Conservation (phyloP, 805 yeast genomes). For the Starmerella scarabaei region DNA sequence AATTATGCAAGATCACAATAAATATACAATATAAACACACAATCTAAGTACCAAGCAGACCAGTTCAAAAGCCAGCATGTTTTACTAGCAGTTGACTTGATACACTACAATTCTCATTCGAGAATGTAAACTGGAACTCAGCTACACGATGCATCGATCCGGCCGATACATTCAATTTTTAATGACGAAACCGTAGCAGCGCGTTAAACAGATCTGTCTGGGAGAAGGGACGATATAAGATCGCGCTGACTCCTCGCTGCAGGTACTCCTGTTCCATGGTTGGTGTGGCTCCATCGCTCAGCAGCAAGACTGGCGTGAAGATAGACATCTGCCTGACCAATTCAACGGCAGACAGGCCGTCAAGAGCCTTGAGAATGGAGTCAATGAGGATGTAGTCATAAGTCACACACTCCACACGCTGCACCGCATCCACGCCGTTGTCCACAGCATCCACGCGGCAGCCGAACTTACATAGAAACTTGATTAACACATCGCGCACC, state of each 20-base stretch:
- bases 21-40: too few relatives aligned
- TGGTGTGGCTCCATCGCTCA: slow-evolving; percentile 13
- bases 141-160: too few relatives aligned
- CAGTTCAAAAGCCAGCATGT: too few relatives aligned
- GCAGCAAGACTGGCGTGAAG: slow-evolving; percentile 69
- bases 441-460: slow-evolving; percentile 86
- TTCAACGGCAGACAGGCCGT: slow-evolving; percentile 74
- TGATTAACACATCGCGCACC: slow-evolving; percentile 63
- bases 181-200: slow-evolving; percentile 25
- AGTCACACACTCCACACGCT: slow-evolving; percentile 54
- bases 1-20: too few relatives aligned
- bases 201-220: slow-evolving; percentile 71
- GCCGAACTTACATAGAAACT: slow-evolving; percentile 74
- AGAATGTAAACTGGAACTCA: too few relatives aligned
- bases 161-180: too few relatives aligned
- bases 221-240: slow-evolving; percentile 86
- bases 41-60: too few relatives aligned
- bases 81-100: too few relatives aligned
- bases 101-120: too few relatives aligned
- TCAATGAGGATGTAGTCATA: slow-evolving; percentile 48
- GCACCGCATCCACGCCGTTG: slow-evolving; percentile 83
- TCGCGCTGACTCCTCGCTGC: slow-evolving; percentile 84
- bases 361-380: slow-evolving; percentile 42
- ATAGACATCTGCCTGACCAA: slow-evolving; percentile 75
- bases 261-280: slow-evolving; percentile 32